These are phyloP conservation scores for Diaporthe capsici DNA, from an alignment of 2,329 filamentous ascomycete genomes.

Conservation along the genomic window DNA sequence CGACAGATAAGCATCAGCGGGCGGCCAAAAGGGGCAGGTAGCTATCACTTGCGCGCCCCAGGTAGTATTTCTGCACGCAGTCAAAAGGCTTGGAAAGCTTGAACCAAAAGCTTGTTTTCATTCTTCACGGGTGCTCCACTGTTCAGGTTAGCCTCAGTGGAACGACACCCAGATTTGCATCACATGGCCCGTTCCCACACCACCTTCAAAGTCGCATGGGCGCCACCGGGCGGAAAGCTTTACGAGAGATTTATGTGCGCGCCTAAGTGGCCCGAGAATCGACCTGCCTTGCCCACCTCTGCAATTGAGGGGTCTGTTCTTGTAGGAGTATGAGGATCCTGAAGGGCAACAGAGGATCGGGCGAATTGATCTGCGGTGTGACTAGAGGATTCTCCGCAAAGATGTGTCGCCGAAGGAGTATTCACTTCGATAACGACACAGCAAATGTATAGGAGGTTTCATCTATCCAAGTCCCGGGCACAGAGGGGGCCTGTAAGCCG, in stretches of 20 bases:
- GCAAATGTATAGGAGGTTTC: background rate
- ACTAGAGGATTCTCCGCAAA: background rate
- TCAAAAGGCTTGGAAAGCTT: slow-evolving; percentile 4
- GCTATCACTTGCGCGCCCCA: background rate
- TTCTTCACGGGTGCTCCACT: background rate
- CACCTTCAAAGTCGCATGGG: background rate
- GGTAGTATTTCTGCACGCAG: background rate
- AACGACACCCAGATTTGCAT: background rate
- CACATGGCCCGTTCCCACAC: slow-evolving; percentile 8
- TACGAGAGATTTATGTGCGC: background rate
- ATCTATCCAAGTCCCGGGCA: background rate
- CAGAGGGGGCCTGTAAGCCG: background rate
- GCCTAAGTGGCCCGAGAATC: background rate
- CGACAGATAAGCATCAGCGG: background rate
- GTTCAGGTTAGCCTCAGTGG: slow-evolving; percentile 9
- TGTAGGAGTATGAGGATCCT: background rate
- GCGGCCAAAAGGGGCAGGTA: slow-evolving; percentile 7
- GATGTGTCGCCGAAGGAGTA: no score
- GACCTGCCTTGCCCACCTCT: background rate
- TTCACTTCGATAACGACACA: background rate
- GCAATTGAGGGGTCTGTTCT: no score
- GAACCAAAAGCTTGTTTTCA: slow-evolving; percentile 7
- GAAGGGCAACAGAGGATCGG: background rate
- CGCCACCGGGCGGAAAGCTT: no score
- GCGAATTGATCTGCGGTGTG: background rate